Base-by-base conservation (phyloP, 352 stramenopile genomes). In the Phytophthora boehmeriae region DNA sequence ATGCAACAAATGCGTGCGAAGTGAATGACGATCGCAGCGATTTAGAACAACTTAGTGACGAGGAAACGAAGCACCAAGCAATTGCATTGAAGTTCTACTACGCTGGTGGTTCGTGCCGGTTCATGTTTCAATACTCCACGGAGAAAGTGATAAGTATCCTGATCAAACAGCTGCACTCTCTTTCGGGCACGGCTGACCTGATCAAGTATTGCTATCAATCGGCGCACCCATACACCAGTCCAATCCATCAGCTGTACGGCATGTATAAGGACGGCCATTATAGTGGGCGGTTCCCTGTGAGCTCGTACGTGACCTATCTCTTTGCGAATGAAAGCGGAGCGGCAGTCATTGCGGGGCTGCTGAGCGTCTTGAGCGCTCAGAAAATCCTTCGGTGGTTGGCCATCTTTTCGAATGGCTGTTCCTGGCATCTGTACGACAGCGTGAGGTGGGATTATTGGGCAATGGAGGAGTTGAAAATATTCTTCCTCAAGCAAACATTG, bases 401-500 rank as follows among this genome's bases (percentile, higher is more conserved):
- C 25, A 44, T 22, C 2, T 63, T 1, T 56, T 56, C 23, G 55
- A 63, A 39, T 63, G 55, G 45, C 38, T 52, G 27, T 56, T 63
- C 34, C 5, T 56, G 11, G 44, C 20, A 10, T 25, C 45, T 39
- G 45, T 63, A 30, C 25, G 14, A 32, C 28, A 17, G 20, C 27
- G 16, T 1, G 14, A 38, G 6, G 36, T 56, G 20, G 17, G 51
- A 20, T 23, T 63, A 41, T 45, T 32, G 19, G 19, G 6, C 25
- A 9, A 42, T 8, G 5, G 47, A 50, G 11, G 5, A 1, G 14
- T 13, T 8, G 8, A 4, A 20, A 36, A 56, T 56, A 30, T 38
- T 51, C 27, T 63, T 8, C 46, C 55, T 9, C 25, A 39, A 45
- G 55, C 55, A 13, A 45, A n/a, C 8, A 46, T 52, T 2, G 17